phyloP scores from a whole-genome alignment of 345 rosid species.

The Citrus glauca region DNA sequence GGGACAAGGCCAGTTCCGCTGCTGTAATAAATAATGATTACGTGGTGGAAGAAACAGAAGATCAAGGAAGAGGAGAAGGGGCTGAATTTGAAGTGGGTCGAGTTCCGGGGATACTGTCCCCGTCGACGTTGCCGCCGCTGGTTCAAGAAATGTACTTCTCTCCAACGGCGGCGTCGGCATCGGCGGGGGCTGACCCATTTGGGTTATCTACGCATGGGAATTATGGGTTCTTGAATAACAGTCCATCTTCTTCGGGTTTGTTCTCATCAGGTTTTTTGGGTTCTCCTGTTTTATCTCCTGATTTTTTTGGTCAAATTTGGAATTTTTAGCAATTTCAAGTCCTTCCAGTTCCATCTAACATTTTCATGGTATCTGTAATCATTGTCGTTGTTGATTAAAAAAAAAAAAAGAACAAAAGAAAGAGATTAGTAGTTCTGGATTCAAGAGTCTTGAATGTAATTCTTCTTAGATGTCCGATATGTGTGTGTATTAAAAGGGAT shows the following conservation, averaged over 20 bases:
- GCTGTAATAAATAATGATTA: slow-evolving; percentile 13
- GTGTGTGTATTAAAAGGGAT: too few species aligned
- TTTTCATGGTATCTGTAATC: too few species aligned
- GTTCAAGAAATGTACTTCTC: slow-evolving; percentile 50
- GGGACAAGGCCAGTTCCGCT: background rate
- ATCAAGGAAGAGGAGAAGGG: background rate
- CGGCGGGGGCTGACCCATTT: background rate
- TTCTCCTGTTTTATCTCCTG: slow-evolving; percentile 55
- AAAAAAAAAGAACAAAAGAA: background rate
- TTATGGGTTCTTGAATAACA: slow-evolving; percentile 12
- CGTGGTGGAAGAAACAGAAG: slow-evolving; percentile 15
- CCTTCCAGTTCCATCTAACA: too few species aligned
- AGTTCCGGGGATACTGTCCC: slow-evolving; percentile 71
- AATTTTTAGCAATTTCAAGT: slow-evolving; percentile 23
- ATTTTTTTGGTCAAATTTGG: slow-evolving; percentile 46
- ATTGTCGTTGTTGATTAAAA: too few species aligned
- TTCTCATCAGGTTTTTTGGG: slow-evolving; percentile 15
- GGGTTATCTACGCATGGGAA: slow-evolving; percentile 31
- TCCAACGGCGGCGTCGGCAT: slow-evolving; percentile 29
- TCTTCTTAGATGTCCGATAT: too few species aligned
- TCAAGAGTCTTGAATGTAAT: background rate
- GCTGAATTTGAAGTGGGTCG: slow-evolving; percentile 24
- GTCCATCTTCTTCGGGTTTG: slow-evolving; percentile 39
- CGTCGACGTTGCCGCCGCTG: slow-evolving; percentile 47
- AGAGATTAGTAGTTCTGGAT: background rate